Base-by-base conservation (phyloP, 2,329 filamentous ascomycete species). In the Diaporthe citri region DNA sequence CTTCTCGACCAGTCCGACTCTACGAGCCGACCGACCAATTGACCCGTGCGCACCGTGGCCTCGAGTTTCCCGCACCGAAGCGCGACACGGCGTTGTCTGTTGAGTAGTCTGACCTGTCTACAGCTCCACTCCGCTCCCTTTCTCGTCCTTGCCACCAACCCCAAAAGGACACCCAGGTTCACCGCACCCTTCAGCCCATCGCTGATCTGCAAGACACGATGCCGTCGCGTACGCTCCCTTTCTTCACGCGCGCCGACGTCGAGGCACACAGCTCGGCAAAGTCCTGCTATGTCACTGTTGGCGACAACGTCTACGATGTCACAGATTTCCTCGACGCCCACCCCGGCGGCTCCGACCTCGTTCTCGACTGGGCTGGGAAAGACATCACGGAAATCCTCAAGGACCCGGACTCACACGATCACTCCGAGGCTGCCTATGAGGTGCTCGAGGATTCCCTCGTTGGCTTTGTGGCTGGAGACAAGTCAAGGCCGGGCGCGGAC, bases 361-460 rank as follows among this genome's bases (percentile, higher is more conserved):
- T 99, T 76, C 87, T 98, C 77, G 94, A 98, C 71, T 97, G 97
- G 83, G 97, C 90, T 43, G 96, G 96, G 78, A 94, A 95, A 83
- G 97, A 99, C 84, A 89, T 98, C 74, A 89, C 90, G 77, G 89
- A 92, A 4, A 97, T 98, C 75, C 88, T 99, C 85, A 92, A 93
- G 82, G 96, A 99, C 81, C 89, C 92, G 76, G 86, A 90, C 57
- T 98, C 96, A 46, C 97, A 99, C 82, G 86, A 88, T 57, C 97
- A 99, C 83, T 95, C 94, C 64, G 96, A 98, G 76, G 90, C 95
- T 2, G 97, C 97, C n/a, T 99, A 98, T 84, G 96, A 98, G 80
- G 94, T 98, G 20, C 88, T 99, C 36, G 94, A 97, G 60, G 97
- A 98, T 55, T 93, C 91, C 60, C 89, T 96, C 22, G 88, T 98